Evolutionary conservation across 208 protist species (phyloP).

Genomic region (Polymyxa betae): DNA sequence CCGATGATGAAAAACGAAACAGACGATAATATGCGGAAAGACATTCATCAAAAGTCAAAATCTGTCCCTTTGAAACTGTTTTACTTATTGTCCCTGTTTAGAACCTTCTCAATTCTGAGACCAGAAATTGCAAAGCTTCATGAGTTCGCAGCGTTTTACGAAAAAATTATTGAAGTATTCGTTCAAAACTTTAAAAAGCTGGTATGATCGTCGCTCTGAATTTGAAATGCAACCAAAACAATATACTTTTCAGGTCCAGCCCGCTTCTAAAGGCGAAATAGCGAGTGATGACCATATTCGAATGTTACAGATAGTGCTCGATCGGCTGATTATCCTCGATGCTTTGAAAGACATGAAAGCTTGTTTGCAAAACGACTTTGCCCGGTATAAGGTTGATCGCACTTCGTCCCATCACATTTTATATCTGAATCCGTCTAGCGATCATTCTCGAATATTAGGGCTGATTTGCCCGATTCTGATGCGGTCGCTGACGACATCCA

Average conservation of each 20-base stretch:
- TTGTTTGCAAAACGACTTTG: constrained; percentile 60
- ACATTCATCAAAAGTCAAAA: constrained; percentile 29
- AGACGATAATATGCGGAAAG: constrained; percentile 24
- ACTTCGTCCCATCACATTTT: constrained; percentile 16
- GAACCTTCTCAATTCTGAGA: constrained; percentile 15
- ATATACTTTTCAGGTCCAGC: constrained; percentile 16
- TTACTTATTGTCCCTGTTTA: neutral
- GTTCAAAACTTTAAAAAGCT: neutral
- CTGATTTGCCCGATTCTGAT: constrained; percentile 16
- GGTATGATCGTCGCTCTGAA: neutral
- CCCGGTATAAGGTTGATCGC: constrained; percentile 55
- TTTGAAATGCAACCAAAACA: neutral
- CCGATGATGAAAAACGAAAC: constrained; percentile 50
- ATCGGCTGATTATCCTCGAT: constrained; percentile 5
- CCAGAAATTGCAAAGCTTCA: constrained; percentile 43
- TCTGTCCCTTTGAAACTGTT: no score
- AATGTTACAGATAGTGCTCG: constrained; percentile 30
- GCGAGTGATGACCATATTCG: constrained; percentile 31
- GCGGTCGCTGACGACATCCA: constrained; percentile 53
- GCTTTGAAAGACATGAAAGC: constrained; percentile 62
- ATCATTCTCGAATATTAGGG: constrained; percentile 46
- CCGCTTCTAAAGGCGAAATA: constrained; percentile 12
- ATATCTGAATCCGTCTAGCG: neutral
- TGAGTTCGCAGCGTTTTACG: constrained; percentile 38
- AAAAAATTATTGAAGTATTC: constrained; percentile 13